These are phyloP conservation scores for Russula vinacea DNA, from an alignment of 768 basidiomycete genomes.

Conservation along the genomic window DNA sequence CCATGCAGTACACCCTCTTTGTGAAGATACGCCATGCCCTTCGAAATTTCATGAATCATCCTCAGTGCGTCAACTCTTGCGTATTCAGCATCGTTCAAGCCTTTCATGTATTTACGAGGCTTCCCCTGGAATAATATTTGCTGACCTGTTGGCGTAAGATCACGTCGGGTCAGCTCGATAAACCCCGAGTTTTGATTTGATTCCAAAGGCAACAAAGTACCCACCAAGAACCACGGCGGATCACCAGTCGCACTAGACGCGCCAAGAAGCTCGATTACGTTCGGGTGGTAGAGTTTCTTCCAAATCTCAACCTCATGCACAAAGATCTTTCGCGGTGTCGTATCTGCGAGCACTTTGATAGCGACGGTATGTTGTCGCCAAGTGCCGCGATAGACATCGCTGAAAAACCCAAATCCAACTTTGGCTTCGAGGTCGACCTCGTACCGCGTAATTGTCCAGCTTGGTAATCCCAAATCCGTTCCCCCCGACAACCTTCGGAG, in stretches of 20 bases:
- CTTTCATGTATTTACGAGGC: constrained; percentile 56
- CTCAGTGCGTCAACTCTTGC: constrained; percentile 49
- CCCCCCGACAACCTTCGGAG: constrained; percentile 55
- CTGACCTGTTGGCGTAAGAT: constrained; percentile 44
- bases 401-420: constrained; percentile 73
- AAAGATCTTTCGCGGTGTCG: constrained; percentile 62
- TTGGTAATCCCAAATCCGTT: constrained; percentile 44
- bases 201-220: neutral
- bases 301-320: constrained; percentile 68
- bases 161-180: neutral
- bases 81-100: constrained; percentile 27
- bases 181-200: constrained; percentile 23
- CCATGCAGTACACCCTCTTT: constrained; percentile 66
- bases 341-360: constrained; percentile 66
- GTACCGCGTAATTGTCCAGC: constrained; percentile 79
- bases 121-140: constrained; percentile 66
- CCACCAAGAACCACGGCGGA: constrained; percentile 66
- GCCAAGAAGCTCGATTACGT: constrained; percentile 72
- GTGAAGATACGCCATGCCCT: constrained; percentile 83
- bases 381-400: constrained; percentile 70
- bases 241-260: constrained; percentile 69
- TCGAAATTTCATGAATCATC: constrained; percentile 70
- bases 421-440: constrained; percentile 70
- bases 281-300: constrained; percentile 62
- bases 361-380: constrained; percentile 68